Evolutionary conservation across 768 basidiomycete genomes (phyloP).

Genomic region (Suillus spraguei): DNA sequence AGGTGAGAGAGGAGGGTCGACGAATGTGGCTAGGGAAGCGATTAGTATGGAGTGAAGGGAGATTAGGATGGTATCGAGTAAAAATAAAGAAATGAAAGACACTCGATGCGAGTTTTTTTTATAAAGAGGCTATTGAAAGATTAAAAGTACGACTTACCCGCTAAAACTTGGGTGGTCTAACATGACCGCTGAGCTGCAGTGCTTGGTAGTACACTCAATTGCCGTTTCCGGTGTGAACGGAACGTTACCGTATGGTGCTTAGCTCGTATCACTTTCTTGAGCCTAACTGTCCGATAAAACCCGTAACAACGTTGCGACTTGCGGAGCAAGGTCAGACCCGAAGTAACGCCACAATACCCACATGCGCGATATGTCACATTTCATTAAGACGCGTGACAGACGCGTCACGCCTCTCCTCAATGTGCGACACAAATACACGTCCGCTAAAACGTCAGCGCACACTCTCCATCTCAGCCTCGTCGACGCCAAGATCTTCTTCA

Average conservation of each 20-base stretch:
- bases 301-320: not conserved
- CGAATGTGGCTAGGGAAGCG: slow-evolving; percentile 9
- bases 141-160: not conserved
- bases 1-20: slow-evolving; percentile 37
- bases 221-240: not conserved
- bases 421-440: slow-evolving; percentile 34
- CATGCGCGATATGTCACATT: slow-evolving; percentile 31
- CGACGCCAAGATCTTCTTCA: not conserved
- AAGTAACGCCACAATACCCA: not conserved
- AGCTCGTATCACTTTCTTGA: not conserved
- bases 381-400: slow-evolving; percentile 31
- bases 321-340: too few species aligned
- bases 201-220: not conserved
- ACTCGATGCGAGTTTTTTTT: not conserved
- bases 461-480: not conserved
- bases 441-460: slow-evolving; percentile 38
- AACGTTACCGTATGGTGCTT: not conserved
- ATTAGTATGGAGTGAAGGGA: not conserved
- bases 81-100: not conserved
- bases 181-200: not conserved
- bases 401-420: slow-evolving; percentile 15
- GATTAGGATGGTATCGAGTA: not conserved
- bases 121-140: not conserved
- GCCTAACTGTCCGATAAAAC: not conserved
- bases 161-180: not conserved